Evolutionary conservation across 2,329 filamentous ascomycete genomes (phyloP).

Genomic region (Teratosphaeria destructans): DNA sequence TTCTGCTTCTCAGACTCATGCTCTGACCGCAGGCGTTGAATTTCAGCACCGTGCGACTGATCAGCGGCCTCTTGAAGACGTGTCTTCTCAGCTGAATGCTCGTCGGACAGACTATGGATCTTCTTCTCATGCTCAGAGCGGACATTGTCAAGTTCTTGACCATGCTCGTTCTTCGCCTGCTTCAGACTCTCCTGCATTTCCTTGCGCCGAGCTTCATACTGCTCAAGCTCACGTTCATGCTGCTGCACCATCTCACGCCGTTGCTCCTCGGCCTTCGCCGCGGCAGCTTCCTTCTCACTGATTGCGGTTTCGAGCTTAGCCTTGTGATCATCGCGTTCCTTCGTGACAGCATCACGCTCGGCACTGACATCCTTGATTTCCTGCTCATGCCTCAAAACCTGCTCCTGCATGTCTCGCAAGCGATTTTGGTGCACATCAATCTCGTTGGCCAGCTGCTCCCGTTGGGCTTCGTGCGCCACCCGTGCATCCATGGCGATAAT

Average conservation of each 20-base stretch:
- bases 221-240: not conserved
- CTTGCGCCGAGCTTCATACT: not conserved
- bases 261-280: constrained; percentile 1
- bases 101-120: constrained; percentile 1
- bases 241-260: not conserved
- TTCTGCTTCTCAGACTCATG: not conserved
- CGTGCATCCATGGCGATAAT: constrained; percentile 1
- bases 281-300: constrained; percentile 2
- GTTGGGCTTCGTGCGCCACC: constrained; percentile 3
- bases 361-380: constrained; percentile 4
- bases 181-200: not conserved
- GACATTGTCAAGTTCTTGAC: not conserved
- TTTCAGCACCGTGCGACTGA: not conserved
- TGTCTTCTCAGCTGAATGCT: constrained; percentile 1
- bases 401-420: constrained; percentile 6
- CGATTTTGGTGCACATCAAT: constrained; percentile 8
- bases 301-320: constrained; percentile 3
- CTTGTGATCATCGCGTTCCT: constrained; percentile 6
- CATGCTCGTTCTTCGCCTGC: constrained; percentile 2
- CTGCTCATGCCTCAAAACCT: constrained; percentile 4
- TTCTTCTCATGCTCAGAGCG: not conserved
- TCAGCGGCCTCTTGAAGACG: not conserved
- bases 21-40: not conserved
- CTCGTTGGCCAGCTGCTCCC: constrained; percentile 6
- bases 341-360: constrained; percentile 4